Evolutionary conservation across 495 filamentous ascomycete species (phyloP).

Genomic region (Hypomontagnella monticulosa): DNA sequence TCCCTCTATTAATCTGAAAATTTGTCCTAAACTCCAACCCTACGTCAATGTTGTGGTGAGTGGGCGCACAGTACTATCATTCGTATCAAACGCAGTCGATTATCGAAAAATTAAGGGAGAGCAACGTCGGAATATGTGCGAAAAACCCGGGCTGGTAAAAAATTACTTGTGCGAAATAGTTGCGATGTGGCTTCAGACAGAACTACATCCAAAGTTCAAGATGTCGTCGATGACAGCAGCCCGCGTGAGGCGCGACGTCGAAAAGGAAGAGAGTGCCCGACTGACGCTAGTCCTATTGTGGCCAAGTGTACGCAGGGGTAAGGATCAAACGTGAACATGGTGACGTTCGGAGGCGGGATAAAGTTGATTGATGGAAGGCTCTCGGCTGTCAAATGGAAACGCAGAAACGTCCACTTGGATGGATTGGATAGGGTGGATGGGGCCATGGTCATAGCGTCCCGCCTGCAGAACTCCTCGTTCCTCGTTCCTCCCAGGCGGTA

Average conservation of each 20-base stretch:
- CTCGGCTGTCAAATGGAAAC: neutral
- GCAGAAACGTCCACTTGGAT: no score
- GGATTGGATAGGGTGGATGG: conserved; percentile 1
- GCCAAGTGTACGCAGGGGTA: conserved; percentile 25
- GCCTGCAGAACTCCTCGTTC: neutral
- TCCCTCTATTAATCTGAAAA: conserved; percentile 7
- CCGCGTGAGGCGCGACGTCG: conserved; percentile 45
- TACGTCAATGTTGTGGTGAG: conserved; percentile 9
- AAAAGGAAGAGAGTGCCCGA: conserved; percentile 41
- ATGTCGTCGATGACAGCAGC: conserved; percentile 30
- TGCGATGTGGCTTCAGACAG: conserved; percentile 15
- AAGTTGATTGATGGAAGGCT: conserved; percentile 7
- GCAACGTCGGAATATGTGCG: conserved; percentile 7
- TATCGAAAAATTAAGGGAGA: neutral
- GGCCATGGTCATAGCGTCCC: conserved; percentile 27
- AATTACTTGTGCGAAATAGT: conserved; percentile 9
- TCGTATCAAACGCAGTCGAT: conserved; percentile 17
- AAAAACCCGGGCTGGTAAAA: conserved; percentile 6
- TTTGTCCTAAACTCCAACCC: conserved; percentile 14
- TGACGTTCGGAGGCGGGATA: conserved; percentile 30
- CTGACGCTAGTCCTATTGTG: conserved; percentile 25
- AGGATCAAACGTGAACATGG: conserved; percentile 33
- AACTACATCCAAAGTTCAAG: conserved; percentile 6
- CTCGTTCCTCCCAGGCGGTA: no score
- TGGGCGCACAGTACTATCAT: conserved; percentile 14